A percentile compares a stretch with the other conserved stretches of the same genome.
Evolutionary conservation across 1,139 yeast species (phyloP).

Genomic region (Magnusiomyces sp.): DNA sequence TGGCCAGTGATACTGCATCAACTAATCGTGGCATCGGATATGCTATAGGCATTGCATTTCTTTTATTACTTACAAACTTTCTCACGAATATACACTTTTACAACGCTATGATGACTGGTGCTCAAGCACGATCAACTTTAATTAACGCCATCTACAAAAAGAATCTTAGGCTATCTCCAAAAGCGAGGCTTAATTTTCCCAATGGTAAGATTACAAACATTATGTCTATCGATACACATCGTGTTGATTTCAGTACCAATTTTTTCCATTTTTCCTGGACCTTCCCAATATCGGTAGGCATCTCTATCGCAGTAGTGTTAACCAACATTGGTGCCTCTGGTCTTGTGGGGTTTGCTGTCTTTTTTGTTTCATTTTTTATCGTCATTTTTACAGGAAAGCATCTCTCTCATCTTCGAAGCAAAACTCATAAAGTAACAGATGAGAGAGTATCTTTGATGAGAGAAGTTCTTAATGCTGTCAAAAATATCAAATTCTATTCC

Average conservation of each 20-base stretch:
- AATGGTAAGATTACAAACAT: constrained; percentile 64
- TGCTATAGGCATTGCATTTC: constrained; percentile 45
- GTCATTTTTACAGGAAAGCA: constrained; percentile 31
- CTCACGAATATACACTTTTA: constrained; percentile 56
- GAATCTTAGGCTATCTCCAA: constrained; percentile 52
- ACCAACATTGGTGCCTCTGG: constrained; percentile 69
- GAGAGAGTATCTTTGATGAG: constrained; percentile 51
- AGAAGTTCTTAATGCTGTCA: constrained; percentile 57
- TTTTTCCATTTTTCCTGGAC: constrained; percentile 60
- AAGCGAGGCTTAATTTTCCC: constrained; percentile 51
- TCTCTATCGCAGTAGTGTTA: constrained; percentile 53
- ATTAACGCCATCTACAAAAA: constrained; percentile 61
- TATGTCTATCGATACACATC: constrained; percentile 70
- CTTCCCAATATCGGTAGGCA: constrained; percentile 58
- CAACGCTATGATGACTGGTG: constrained; percentile 55
- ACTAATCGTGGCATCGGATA: constrained; percentile 52
- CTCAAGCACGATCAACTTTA: constrained; percentile 55
- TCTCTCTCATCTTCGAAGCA: constrained; percentile 38
- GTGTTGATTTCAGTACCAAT: constrained; percentile 68
- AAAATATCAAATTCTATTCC: constrained; percentile 61
- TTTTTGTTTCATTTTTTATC: constrained; percentile 30
- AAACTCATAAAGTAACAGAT: constrained; percentile 46
- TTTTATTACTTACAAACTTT: constrained; percentile 44
- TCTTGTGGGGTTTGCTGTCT: constrained; percentile 49
- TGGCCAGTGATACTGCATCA: constrained; percentile 19